Conservation (phyloP, 2,329 filamentous ascomycete species). For the Aspergillus pseudonomiae region DNA sequence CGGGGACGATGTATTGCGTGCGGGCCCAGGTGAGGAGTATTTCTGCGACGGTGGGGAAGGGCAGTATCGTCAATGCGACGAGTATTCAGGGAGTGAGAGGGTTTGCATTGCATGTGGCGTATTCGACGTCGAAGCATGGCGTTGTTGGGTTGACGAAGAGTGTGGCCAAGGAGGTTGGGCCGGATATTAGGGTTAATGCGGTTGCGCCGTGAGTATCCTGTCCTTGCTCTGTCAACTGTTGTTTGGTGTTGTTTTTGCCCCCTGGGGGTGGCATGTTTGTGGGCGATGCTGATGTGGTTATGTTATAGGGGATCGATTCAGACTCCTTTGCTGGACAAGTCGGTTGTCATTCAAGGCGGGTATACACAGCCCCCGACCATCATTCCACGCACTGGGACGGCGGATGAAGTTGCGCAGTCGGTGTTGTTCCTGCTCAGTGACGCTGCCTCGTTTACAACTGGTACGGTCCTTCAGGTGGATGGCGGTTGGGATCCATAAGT, state of each 20-base stretch:
- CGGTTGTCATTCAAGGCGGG: slow-evolving; percentile 27
- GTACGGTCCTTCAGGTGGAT: slow-evolving; percentile 50
- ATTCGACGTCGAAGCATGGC: slow-evolving; percentile 40
- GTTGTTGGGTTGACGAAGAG: slow-evolving; percentile 39
- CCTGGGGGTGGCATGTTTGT: background rate
- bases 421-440: slow-evolving; percentile 54
- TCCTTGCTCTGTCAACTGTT: background rate
- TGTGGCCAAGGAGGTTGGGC: slow-evolving; percentile 42
- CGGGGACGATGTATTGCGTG: slow-evolving; percentile 55
- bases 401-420: slow-evolving; percentile 46
- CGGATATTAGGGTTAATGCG: slow-evolving; percentile 44
- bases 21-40: slow-evolving; percentile 53
- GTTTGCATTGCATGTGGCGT: slow-evolving; percentile 32
- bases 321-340: slow-evolving; percentile 36
- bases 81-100: slow-evolving; percentile 47
- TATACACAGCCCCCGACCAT: slow-evolving; percentile 18
- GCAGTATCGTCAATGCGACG: slow-evolving; percentile 61
- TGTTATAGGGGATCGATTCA: slow-evolving; percentile 34
- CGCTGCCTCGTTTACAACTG: slow-evolving; percentile 51
- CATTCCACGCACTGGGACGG: slow-evolving; percentile 34
- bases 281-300: background rate
- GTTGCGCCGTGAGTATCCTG: slow-evolving; percentile 43
- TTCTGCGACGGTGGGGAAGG: slow-evolving; percentile 29
- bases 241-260: background rate
- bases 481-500: slow-evolving; percentile 46